phyloP scores from a whole-genome alignment of 352 stramenopile genomes.

The Chrysophaeum taylorii region DNA sequence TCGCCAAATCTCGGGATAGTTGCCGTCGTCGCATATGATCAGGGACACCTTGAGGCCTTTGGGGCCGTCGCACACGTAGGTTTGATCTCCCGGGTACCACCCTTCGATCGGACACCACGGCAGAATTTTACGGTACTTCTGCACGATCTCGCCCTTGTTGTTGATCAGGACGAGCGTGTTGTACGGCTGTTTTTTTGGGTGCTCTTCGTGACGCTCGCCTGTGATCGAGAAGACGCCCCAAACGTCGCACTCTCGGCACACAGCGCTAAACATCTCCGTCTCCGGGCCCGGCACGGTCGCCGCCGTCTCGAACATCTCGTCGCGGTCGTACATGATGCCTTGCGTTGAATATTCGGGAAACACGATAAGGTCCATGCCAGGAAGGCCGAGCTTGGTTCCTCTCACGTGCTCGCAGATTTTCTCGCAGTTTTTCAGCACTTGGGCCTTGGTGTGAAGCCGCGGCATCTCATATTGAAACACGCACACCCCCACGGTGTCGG shows the following conservation, averaged over 20 bases:
- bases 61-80: slow-evolving; percentile 38
- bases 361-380: slow-evolving; percentile 49
- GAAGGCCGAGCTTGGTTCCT: slow-evolving; percentile 41
- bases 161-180: slow-evolving; percentile 40
- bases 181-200: slow-evolving; percentile 53
- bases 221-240: slow-evolving; percentile 50
- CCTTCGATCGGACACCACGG: slow-evolving; percentile 50
- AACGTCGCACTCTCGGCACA: slow-evolving; percentile 37
- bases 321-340: slow-evolving; percentile 51
- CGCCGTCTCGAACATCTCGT: slow-evolving; percentile 54
- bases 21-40: slow-evolving; percentile 55
- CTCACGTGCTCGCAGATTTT: slow-evolving; percentile 52
- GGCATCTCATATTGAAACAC: slow-evolving; percentile 54
- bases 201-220: slow-evolving; percentile 48
- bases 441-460: slow-evolving; percentile 42
- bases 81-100: slow-evolving; percentile 19
- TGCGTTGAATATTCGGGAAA: slow-evolving; percentile 51
- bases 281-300: slow-evolving; percentile 40
- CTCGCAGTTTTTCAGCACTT: slow-evolving; percentile 41
- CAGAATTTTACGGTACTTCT: slow-evolving; percentile 48
- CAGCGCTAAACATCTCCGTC: slow-evolving; percentile 37
- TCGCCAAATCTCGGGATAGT: slow-evolving; percentile 33
- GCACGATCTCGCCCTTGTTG: slow-evolving; percentile 46
- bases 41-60: slow-evolving; percentile 50
- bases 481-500: slow-evolving; percentile 46